Percentiles rank a stretch among this genome's conserved stretches.
phyloP scores from a whole-genome alignment of 1,139 yeast species.

The Blastobotrys petasosporus region DNA sequence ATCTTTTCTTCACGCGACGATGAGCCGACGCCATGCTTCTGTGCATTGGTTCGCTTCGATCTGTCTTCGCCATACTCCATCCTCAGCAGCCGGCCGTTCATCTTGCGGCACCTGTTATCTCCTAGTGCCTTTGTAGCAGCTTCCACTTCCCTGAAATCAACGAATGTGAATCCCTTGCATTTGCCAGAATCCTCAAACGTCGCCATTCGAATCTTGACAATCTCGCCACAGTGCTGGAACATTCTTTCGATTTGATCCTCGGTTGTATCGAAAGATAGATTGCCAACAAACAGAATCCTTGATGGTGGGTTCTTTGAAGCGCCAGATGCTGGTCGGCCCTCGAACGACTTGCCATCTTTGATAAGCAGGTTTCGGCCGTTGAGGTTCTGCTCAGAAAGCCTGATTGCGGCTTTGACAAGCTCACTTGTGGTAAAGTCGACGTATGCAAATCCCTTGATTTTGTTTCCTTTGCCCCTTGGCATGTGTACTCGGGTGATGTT shows the following conservation, averaged over 20 bases:
- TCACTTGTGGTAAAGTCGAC: slow-evolving; percentile 66
- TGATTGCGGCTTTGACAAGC: slow-evolving; percentile 60
- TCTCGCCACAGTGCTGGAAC: slow-evolving; percentile 75
- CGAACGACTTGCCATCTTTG: slow-evolving; percentile 73
- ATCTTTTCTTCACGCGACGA: slow-evolving; percentile 14
- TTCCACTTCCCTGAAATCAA: slow-evolving; percentile 74
- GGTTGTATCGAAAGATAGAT: slow-evolving; percentile 88
- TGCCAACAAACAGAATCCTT: slow-evolving; percentile 85
- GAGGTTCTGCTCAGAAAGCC: slow-evolving; percentile 61
- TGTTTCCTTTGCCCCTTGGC: slow-evolving; percentile 32
- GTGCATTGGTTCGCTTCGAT: slow-evolving; percentile 62
- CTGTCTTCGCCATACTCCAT: slow-evolving; percentile 95
- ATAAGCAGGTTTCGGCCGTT: slow-evolving; percentile 84
- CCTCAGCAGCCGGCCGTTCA: slow-evolving; percentile 71
- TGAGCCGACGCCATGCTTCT: slow-evolving; percentile 23
- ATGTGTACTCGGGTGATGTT: slow-evolving; percentile 40
- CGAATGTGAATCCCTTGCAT: slow-evolving; percentile 93
- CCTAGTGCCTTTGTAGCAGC: slow-evolving; percentile 81
- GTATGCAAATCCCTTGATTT: slow-evolving; percentile 83
- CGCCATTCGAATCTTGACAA: slow-evolving; percentile 81
- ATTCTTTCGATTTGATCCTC: slow-evolving; percentile 71
- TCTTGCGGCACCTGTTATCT: slow-evolving; percentile 59
- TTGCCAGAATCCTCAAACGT: slow-evolving; percentile 94
- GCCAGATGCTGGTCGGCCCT: slow-evolving; percentile 57
- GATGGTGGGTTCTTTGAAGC: slow-evolving; percentile 63